Base-by-base conservation (phyloP, 768 basidiomycete species). In the Suillus bovinus region DNA sequence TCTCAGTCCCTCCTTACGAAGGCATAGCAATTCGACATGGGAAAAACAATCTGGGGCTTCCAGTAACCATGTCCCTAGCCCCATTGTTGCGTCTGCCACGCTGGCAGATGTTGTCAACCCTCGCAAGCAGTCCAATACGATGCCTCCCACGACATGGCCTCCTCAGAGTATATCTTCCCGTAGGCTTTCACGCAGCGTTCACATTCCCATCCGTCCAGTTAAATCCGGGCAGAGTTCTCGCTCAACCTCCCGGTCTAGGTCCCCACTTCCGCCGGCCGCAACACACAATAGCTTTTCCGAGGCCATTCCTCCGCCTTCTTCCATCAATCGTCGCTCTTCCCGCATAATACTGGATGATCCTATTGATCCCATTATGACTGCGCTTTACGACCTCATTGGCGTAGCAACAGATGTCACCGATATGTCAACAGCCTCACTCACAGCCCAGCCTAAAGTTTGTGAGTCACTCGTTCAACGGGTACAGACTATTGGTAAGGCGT, bases 381-480 rank as follows among this genome's bases (percentile, higher is more conserved):
- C 91, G 9, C 81, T 99, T 38, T 97, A 97, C 74, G 92, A 93
- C 66, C 85, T 99, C 71, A 97, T 97, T 67, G 84, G 86, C 31
- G 88, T 99, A 52, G 94, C 96, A 33, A 96, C 95, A 31, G 96
- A 99, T 71, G 87, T 99, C 63, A 82, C 86, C 24, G 97, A 99
- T 64, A 97, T 92, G 82, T 88, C 93, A 42, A 82, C 95, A 62
- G 81, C 88, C 4, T 89, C 94, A 66, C 86, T 99, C 59, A 94
- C 93, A 0, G 83, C 90, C 9, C 86, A 91, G 65, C 89, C 96
- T 57, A 94, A 95, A 73, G 74, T 86, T 44, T 96, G 94, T 75
- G 89, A 91, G 68, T 82, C 88, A 63, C 84, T 96, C 63, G 95
- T 99, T 27, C 91, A 93, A 71, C 84, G 93, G 58, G 90, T 98